Evolutionary conservation across 2,329 filamentous ascomycete species (phyloP).

Genomic region (Claviceps sorghi): DNA sequence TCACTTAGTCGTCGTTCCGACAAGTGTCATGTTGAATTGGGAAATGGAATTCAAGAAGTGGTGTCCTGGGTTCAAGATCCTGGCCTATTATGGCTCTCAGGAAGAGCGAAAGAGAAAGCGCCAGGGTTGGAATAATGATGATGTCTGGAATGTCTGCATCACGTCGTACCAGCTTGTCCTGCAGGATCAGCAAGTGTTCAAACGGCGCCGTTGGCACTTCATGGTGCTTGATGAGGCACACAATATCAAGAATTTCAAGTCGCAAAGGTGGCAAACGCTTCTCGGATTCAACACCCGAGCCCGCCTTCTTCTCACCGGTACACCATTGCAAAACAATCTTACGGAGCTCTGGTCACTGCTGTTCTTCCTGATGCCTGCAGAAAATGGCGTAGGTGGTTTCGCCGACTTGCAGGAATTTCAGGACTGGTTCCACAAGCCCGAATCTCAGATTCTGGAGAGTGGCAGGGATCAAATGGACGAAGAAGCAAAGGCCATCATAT

Average conservation of each 20-base stretch:
- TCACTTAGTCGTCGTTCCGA: slow-evolving; percentile 89
- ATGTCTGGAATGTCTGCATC: slow-evolving; percentile 93
- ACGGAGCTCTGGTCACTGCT: slow-evolving; percentile 94
- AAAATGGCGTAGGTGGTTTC: slow-evolving; percentile 75
- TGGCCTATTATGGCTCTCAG: slow-evolving; percentile 90
- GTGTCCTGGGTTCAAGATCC: slow-evolving; percentile 92
- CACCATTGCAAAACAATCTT: slow-evolving; percentile 90
- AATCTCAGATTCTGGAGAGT: slow-evolving; percentile 90
- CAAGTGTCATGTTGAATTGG: slow-evolving; percentile 98
- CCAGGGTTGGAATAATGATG: slow-evolving; percentile 83
- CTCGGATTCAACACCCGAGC: slow-evolving; percentile 86
- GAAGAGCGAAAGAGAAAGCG: slow-evolving; percentile 87
- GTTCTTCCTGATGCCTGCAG: slow-evolving; percentile 91
- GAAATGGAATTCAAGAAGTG: slow-evolving; percentile 99
- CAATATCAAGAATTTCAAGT: slow-evolving; percentile 99
- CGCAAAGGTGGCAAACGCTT: slow-evolving; percentile 89
- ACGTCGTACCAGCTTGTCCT: slow-evolving; percentile 95
- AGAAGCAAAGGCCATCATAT: slow-evolving; percentile 80
- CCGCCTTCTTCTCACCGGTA: slow-evolving; percentile 78
- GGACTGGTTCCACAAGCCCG: slow-evolving; percentile 87
- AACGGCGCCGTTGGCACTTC: slow-evolving; percentile 88
- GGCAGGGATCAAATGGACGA: slow-evolving; percentile 89
- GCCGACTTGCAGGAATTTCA: slow-evolving; percentile 93
- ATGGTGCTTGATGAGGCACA: slow-evolving; percentile 97
- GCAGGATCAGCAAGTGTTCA: slow-evolving; percentile 87